Base-by-base conservation (phyloP, 1,139 yeast species). In the Hanseniaspora sp. region DNA sequence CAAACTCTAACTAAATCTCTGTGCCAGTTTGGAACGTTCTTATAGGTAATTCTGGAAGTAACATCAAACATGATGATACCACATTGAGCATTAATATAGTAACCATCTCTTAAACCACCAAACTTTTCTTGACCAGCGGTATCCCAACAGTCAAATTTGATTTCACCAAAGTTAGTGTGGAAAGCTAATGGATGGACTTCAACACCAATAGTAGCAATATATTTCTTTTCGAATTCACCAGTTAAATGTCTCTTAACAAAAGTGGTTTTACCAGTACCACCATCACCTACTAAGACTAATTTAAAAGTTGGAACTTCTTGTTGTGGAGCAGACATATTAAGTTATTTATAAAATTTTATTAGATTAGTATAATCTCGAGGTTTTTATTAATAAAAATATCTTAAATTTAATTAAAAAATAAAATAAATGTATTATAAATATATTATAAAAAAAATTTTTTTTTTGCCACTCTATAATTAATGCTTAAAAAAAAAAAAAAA, bases 261-360 rank as follows among this genome's bases (percentile, higher is more conserved):
- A 59, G 99, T 94, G 78, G 99, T 94, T 83, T 92, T 90, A 78
- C 97, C 97, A 73, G 98, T 92, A 83, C 99, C 99, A 81, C 99
- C 98, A 71, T 92, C 98, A 73, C 98, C 98, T 74, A 92, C 97
- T 69, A 92, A 83, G 67, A 84, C 99, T 73, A 94, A 83, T 80
- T 94, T 94, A 76, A 94, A 92, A 63, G 95, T 86, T 67, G 98
- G 97, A 73, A 88, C 95, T 77, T 86, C 88, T 74, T 78, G 79
- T 53, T 53, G 54, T 46, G 48, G 54, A 45, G 53, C 56, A 49
- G 56, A 51, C 56, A 54, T 53, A 61, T 64, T 58, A 46, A 17
- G 47, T 41, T 31, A 7, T 42, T 3, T 33, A 13, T 33, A 15
- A 11, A n/a, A n/a, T 11, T 41, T 11, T 43, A 29, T 43, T 43